Evolutionary conservation across 75 land plant genomes (phyloP).

Genomic region (Pinus tabuliformis): DNA sequence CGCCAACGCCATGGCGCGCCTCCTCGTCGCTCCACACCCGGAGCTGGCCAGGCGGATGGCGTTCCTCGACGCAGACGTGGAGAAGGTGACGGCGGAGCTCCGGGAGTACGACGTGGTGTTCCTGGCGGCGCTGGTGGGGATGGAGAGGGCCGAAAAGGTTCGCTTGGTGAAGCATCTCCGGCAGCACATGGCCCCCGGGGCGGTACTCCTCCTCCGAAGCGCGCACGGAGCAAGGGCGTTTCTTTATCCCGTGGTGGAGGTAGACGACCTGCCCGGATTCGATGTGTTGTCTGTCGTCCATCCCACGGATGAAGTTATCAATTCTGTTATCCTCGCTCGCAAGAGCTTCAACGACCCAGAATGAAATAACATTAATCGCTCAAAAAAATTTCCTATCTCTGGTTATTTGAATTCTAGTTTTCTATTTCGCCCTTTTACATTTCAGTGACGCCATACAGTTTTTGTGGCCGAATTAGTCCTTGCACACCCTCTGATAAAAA

Average conservation of each 20-base stretch:
- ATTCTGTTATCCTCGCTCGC: slow-evolving; percentile 12
- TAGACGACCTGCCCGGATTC: slow-evolving; percentile 22
- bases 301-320: slow-evolving; percentile 43
- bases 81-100: slow-evolving; percentile 27
- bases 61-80: slow-evolving; percentile 27
- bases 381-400: too few species aligned
- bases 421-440: too few species aligned
- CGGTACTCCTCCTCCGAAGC: slow-evolving; percentile 26
- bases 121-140: slow-evolving; percentile 48
- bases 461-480: too few species aligned
- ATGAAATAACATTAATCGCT: too few species aligned
- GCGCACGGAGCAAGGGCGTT: slow-evolving; percentile 43
- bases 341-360: too few species aligned
- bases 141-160: slow-evolving; percentile 20
- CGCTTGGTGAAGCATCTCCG: slow-evolving; percentile 17
- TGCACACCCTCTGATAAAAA: too few species aligned
- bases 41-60: slow-evolving; percentile 31
- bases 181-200: slow-evolving; percentile 31
- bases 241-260: slow-evolving; percentile 38
- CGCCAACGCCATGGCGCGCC: slow-evolving; percentile 29
- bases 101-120: slow-evolving; percentile 28
- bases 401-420: too few species aligned
- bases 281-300: slow-evolving; percentile 27
- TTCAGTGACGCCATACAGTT: too few species aligned
- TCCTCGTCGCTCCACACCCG: slow-evolving; percentile 12